Conservation (phyloP, 2,329 filamentous ascomycete genomes). For the Rosellinia necatrix region DNA sequence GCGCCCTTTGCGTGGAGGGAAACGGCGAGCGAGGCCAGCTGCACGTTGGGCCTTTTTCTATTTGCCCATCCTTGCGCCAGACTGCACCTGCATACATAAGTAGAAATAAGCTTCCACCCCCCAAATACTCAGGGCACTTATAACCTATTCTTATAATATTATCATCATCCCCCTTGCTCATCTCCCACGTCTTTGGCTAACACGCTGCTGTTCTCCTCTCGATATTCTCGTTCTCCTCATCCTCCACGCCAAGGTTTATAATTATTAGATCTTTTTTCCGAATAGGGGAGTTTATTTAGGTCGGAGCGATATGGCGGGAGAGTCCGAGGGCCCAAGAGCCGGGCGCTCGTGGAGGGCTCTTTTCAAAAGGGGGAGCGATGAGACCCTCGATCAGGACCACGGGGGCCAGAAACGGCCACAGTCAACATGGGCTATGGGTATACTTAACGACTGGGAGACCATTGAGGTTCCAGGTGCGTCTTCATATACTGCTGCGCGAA, state of each 20-base stretch:
- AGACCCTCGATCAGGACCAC: conserved; percentile 10
- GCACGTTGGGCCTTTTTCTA: background rate
- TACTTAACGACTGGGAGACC: conserved; percentile 78
- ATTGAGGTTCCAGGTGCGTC: conserved; percentile 82
- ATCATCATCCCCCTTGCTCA: too few species aligned
- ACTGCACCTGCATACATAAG: too few species aligned
- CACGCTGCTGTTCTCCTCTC: too few species aligned
- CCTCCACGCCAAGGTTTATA: background rate
- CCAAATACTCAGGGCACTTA: background rate
- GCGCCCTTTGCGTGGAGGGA: conserved; percentile 2
- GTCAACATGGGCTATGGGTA: conserved; percentile 68
- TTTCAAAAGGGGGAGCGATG: conserved; percentile 25
- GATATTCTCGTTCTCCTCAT: conserved; percentile 1
- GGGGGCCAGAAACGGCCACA: conserved; percentile 22
- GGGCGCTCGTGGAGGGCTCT: conserved; percentile 29
- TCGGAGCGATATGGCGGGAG: conserved; percentile 27
- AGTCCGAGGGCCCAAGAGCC: conserved; percentile 15
- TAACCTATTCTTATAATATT: background rate
- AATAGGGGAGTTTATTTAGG: background rate
- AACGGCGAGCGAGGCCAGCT: background rate
- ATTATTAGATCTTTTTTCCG: background rate
- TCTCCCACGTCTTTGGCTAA: too few species aligned
- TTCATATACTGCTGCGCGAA: background rate
- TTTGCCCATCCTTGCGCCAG: background rate
- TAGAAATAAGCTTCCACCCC: background rate